Evolutionary conservation across 2,329 filamentous ascomycete genomes (phyloP).

Genomic region (Fusarium sp.): DNA sequence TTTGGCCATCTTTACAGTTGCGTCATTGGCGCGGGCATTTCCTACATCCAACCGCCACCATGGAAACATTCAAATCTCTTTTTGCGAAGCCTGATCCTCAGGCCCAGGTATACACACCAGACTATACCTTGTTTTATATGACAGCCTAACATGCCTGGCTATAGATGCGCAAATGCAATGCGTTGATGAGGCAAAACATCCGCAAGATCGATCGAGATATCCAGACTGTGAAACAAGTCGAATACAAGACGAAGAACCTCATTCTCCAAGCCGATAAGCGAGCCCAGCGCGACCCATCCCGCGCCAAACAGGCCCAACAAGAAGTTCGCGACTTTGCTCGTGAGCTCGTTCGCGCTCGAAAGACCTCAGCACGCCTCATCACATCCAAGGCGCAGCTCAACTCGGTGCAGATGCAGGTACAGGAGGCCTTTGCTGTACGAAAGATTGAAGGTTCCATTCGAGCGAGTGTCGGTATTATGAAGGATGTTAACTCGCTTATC

Average conservation of each 20-base stretch:
- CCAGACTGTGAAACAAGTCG: constrained; percentile 77
- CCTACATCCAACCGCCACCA: constrained; percentile 52
- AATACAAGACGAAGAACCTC: constrained; percentile 84
- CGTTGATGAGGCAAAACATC: constrained; percentile 86
- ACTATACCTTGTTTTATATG: not conserved
- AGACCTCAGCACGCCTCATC: constrained; percentile 76
- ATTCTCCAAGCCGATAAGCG: constrained; percentile 87
- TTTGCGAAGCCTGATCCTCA: constrained; percentile 94
- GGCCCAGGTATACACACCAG: constrained; percentile 74
- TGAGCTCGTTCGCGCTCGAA: constrained; percentile 85
- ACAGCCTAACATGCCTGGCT: not conserved
- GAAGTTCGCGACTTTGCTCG: constrained; percentile 90
- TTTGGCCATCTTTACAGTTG: constrained; percentile 32
- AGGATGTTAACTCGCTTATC: constrained; percentile 89
- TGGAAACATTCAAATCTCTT: constrained; percentile 88
- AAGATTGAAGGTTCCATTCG: constrained; percentile 95
- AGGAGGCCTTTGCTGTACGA: constrained; percentile 92
- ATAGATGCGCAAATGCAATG: constrained; percentile 95
- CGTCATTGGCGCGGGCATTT: constrained; percentile 38
- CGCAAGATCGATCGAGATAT: constrained; percentile 97
- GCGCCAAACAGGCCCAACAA: constrained; percentile 79
- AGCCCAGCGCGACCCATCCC: constrained; percentile 80
- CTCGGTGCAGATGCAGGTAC: constrained; percentile 96
- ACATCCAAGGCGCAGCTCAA: constrained; percentile 92
- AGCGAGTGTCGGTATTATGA: constrained; percentile 92